Percentiles rank a stretch among this genome's conserved stretches.
Conservation (phyloP, 2,329 filamentous ascomycete genomes). For the Achaetomium macrosporum region DNA sequence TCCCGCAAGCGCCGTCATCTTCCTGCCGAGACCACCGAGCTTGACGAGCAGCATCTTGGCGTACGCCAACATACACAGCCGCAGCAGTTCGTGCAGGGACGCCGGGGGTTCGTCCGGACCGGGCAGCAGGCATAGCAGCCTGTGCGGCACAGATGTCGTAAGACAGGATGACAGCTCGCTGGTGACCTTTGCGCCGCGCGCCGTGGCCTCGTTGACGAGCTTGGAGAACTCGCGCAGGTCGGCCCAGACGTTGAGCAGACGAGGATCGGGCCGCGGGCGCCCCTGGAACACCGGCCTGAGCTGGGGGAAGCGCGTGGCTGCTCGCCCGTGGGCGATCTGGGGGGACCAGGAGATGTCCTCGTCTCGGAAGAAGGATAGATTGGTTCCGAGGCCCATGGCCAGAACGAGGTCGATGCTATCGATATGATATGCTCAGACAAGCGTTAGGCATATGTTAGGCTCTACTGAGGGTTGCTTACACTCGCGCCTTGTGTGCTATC, state of each 20-base stretch:
- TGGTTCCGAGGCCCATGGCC: constrained; percentile 5
- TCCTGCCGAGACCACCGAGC: constrained; percentile 1
- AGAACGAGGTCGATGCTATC: constrained; percentile 16
- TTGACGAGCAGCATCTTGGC: constrained; percentile 10
- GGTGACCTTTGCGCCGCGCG: not conserved
- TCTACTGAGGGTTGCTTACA: not conserved
- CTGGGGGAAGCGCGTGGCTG: not conserved
- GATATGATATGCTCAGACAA: too few species aligned
- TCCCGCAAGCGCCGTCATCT: constrained; percentile 5
- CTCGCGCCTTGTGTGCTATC: not conserved
- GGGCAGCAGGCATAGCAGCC: not conserved
- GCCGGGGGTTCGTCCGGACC: not conserved
- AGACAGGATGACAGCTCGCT: not conserved
- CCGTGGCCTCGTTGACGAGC: not conserved
- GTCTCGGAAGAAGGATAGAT: constrained; percentile 1
- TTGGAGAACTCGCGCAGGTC: constrained; percentile 14
- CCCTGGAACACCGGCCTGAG: not conserved
- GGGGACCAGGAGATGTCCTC: constrained; percentile 8
- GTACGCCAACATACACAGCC: constrained; percentile 12
- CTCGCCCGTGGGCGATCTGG: constrained; percentile 1
- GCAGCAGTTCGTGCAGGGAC: constrained; percentile 8
- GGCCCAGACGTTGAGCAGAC: constrained; percentile 15
- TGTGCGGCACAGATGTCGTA: not conserved
- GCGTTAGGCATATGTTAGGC: too few species aligned
- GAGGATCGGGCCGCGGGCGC: not conserved